Base-by-base conservation (phyloP, 805 yeast species). In the Candida anglica region DNA sequence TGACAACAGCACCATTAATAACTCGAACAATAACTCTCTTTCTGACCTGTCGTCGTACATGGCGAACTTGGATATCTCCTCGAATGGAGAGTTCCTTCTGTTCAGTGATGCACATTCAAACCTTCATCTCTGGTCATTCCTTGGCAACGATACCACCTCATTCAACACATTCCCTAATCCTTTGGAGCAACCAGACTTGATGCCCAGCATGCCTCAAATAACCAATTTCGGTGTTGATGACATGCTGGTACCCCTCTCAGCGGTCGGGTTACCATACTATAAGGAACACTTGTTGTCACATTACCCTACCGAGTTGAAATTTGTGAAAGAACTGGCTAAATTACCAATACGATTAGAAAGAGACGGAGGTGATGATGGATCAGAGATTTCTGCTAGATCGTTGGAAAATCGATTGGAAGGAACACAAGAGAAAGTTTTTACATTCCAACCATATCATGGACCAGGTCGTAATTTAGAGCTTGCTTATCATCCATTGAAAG, bases 191-290 rank as follows among this genome's bases (percentile, higher is more conserved):
- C 84, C 89, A 0, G 72, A 69, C 34, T 52, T 63, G 17, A 22
- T 3, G 52, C 41, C 11, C 56, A 44, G 29, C 49, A 40, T 53
- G 68, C 51, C 49, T 52, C 46, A 46, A 38, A 48, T 38, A 36
- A 11, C 31, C 2, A 39, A 51, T 2, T 21, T 22, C 5, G 43
- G 46, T 39, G 15, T 52, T 4, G 79, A 81, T 40, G 67, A 69
- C 25, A 56, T 60, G 6, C 42, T 53, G 3, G 60, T 67, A 10
- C 88, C 96, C 0, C 66, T 91, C 37, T 81, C 79, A 30, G 52
- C 77, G 1, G 66, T 93, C 2, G 97, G 96, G 7, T 63, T 93
- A 75, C 98, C 98, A 0, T 86, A 80, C 47, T 93, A 87, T 55
- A 77, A 77, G 36, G 85, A 82, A 27, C 73, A 73, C 35, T 68